Evolutionary conservation across 352 stramenopile genomes (phyloP).

Genomic region (Pythium periplocum): DNA sequence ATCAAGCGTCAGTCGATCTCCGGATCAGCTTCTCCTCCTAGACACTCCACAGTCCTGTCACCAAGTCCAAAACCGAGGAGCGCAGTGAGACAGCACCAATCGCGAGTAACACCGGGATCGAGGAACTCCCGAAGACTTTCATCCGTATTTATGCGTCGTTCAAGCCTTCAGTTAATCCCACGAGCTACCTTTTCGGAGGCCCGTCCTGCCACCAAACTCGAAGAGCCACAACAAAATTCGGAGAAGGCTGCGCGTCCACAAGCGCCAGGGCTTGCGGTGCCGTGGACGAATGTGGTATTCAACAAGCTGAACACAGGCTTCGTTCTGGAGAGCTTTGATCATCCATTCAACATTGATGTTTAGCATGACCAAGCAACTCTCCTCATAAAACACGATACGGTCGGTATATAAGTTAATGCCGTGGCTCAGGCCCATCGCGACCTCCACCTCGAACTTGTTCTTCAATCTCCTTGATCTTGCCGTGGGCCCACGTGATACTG

Average conservation of each 20-base stretch:
- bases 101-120: too few species aligned
- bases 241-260: neutral
- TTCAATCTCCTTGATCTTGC: slow-evolving; percentile 16
- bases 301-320: slow-evolving; percentile 26
- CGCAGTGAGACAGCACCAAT: neutral
- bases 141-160: too few species aligned
- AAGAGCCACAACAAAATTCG: neutral
- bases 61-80: neutral
- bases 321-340: slow-evolving; percentile 43
- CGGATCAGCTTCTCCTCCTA: slow-evolving; percentile 6
- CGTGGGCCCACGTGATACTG: slow-evolving; percentile 10
- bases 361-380: neutral
- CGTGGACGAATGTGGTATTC: slow-evolving; percentile 37
- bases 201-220: neutral
- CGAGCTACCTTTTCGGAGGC: slow-evolving; percentile 1
- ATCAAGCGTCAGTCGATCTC: slow-evolving; percentile 23
- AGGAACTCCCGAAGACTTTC: too few species aligned
- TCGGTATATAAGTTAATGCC: neutral
- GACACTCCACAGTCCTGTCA: slow-evolving; percentile 6
- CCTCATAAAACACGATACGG: neutral
- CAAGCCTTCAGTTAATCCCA: neutral
- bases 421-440: neutral
- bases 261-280: slow-evolving; percentile 1
- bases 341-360: slow-evolving; percentile 4
- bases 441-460: slow-evolving; percentile 12